These are phyloP conservation scores for Starmera quercuum DNA, from an alignment of 805 yeast species.

Conservation along the genomic window DNA sequence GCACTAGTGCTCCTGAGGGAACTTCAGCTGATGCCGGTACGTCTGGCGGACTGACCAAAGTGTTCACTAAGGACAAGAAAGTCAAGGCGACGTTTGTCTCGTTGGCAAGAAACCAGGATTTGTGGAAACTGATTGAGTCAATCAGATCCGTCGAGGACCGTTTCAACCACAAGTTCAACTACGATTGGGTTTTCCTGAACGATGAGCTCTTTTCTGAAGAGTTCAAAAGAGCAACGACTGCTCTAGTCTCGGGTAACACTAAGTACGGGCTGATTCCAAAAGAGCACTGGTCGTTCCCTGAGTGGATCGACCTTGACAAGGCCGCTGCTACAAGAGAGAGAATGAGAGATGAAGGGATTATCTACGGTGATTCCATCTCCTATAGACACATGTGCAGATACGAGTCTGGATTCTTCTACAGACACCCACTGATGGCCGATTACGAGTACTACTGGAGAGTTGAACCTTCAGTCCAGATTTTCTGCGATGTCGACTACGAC, in stretches of 20 bases:
- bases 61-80: conserved; percentile 14
- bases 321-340: conserved; percentile 37
- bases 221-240: conserved; percentile 41
- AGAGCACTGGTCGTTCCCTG: conserved; percentile 68
- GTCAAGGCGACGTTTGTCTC: conserved; percentile 61
- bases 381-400: conserved; percentile 65
- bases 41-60: conserved; percentile 11
- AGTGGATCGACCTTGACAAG: conserved; percentile 47
- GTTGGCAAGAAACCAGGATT: conserved; percentile 61
- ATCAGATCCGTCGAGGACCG: conserved; percentile 61
- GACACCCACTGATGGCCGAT: conserved; percentile 49
- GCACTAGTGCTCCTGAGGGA: conserved; percentile 7
- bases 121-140: conserved; percentile 48
- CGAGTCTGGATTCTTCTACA: conserved; percentile 51
- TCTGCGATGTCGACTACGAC: conserved; percentile 61
- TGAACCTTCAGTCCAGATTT: conserved; percentile 58
- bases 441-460: conserved; percentile 76
- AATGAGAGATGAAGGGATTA: conserved; percentile 36
- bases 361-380: conserved; percentile 53
- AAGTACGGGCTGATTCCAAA: conserved; percentile 54
- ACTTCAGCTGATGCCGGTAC: neutral
- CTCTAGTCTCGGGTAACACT: conserved; percentile 50
- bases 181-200: conserved; percentile 78
- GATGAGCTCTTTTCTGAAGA: conserved; percentile 55
- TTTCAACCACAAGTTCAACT: conserved; percentile 53